Base-by-base conservation (phyloP, 345 rosid genomes). In the Lagerstroemia speciosa region DNA sequence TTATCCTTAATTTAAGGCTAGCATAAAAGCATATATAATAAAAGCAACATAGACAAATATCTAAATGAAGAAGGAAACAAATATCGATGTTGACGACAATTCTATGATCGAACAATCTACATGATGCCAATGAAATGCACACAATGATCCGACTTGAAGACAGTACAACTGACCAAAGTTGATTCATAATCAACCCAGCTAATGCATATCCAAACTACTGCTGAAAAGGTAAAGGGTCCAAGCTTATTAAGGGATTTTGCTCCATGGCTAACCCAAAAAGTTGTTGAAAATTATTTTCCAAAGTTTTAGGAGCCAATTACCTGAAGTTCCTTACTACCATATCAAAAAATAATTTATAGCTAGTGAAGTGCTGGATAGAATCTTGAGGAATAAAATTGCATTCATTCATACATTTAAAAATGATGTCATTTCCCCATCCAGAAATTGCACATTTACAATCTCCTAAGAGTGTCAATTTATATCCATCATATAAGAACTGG, bases 241-340 rank as follows among this genome's bases (percentile, higher is more conserved):
- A 52, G 77, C 88, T 82, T 78, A 87, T 90, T 58, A 67, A 72
- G 37, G 86, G 83, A 55, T 69, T 61, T 12, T 69, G 79, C 55
- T 78, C 87, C 79, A 83, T 87, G 81, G 85, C 80, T 68, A 82
- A 80, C 80, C 82, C 90, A 68, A 61, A 55, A 66, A 61, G 77
- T 27, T 78, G 66, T 68, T 75, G 72, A 67, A 67, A 78, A 65
- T 78, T 72, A 63, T 77, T 81, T 75, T 81, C 78, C 27, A 67
- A 67, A 68, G 79, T 79, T 64, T 85, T 72, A 46, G 83, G 79
- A 66, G 79, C 79, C 77, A 85, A 62, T 40, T 90, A 79, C 81
- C 84, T 83, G 77, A 80, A 83, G 69, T 77, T 84, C 72, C 82
- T 83, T 34, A 83, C 92, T 87, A 84, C 76, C 72, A 34, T 38